Evolutionary conservation across 345 rosid species (phyloP), one percentile per base, ranked within the genome.

Genomic region (Litchi chinensis): DNA sequence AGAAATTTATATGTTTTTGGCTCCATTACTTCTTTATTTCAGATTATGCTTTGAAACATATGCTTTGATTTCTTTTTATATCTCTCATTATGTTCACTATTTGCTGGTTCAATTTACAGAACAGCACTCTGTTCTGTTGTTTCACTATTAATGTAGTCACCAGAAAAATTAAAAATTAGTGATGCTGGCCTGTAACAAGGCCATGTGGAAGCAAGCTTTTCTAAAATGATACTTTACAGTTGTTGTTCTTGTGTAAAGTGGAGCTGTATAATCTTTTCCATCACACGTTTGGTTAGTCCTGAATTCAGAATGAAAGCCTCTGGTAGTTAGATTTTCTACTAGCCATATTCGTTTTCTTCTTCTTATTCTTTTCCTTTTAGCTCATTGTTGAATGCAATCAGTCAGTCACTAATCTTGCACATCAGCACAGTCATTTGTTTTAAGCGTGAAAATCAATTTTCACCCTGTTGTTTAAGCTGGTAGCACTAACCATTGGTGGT

Each of bases 131-230:
- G 74, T 50, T 52, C 4, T 24, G 12, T 68, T 68, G n/a, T n/a
- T 68, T 8, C 10, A n/a, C 32, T 39, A 19, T 43, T 11, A 68
- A 0, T 43, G 50, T 70, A 50, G 22, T 50, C 12, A 2, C 43
- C 5, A 71, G 54, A 16, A 15, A 13, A 56, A 18, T 3, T 3
- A 0, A 16, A 41, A 46, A 46, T 46, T 1, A 52, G 19, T 79
- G 5, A 28, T 22, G 22, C 39, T 74, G 68, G 78, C 60, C 57
- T 71, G 71, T 59, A 16, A 69, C 19, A 11, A 32, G 59, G 15
- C 77, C 50, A 19, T 24, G 22, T 22, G 72, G 60, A 10, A 65
- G 32, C 44, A 40, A 72, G 50, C n/a, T n/a, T 48, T 40, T 76
- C n/a, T 50, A 10, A 2, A 21, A 52, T 10, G 52, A 79, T 65